Evolutionary conservation across 163 green algal species (phyloP).

Genomic region (Prototheca cutis): DNA sequence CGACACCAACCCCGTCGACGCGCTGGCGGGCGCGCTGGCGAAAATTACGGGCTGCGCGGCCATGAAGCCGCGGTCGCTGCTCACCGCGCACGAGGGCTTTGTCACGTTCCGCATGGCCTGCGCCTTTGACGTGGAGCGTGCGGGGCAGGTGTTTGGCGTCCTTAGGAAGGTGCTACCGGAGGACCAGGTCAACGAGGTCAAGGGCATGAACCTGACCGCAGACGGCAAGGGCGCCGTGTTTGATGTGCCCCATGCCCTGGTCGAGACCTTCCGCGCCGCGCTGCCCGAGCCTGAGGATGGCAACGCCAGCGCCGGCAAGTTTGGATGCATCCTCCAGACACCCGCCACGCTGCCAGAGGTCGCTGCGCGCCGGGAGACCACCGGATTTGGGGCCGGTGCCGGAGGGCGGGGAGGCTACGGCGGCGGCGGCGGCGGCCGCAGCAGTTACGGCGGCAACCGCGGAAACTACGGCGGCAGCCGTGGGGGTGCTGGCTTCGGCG

Average conservation of each 20-base stretch:
- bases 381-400: conserved; percentile 2
- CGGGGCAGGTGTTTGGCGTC: conserved; percentile 51
- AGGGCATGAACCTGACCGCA: conserved; percentile 70
- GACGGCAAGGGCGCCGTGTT: conserved; percentile 81
- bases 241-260: conserved; percentile 68
- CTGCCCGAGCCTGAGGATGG: conserved; percentile 10
- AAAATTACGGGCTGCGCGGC: conserved; percentile 77
- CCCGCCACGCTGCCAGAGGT: conserved; percentile 31
- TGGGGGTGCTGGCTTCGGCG: neutral
- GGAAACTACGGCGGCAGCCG: conserved; percentile 4
- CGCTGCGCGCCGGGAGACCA: conserved; percentile 9
- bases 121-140: conserved; percentile 22
- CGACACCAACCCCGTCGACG: conserved; percentile 39
- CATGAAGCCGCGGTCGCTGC: conserved; percentile 69
- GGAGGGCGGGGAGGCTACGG: conserved; percentile 15
- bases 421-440: conserved; percentile 8
- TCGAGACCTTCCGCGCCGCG: conserved; percentile 12
- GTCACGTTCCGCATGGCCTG: conserved; percentile 68
- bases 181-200: conserved; percentile 52
- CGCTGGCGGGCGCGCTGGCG: conserved; percentile 79
- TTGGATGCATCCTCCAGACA: conserved; percentile 15
- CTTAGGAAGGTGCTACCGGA: conserved; percentile 52
- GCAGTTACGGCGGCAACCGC: conserved; percentile 22
- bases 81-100: conserved; percentile 79
- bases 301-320: conserved; percentile 12